Base-by-base conservation (phyloP, 1,284 basidiomycete species). In the Rhodotorula sp. region DNA sequence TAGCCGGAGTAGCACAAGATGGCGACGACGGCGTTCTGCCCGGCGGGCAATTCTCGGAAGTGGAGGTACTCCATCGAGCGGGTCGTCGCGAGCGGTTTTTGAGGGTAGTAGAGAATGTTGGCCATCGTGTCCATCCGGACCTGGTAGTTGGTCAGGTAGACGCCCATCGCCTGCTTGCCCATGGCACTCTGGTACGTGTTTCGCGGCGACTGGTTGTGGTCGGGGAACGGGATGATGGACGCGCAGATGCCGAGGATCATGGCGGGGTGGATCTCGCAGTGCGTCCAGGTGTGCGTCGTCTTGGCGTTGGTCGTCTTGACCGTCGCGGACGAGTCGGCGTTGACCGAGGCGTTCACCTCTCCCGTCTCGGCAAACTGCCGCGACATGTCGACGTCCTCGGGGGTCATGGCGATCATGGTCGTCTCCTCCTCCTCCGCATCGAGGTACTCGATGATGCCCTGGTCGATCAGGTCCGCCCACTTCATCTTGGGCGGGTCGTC, bases 91-190 rank as follows among this genome's bases (percentile, higher is more conserved):
- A 99, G 89, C 45, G 95, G 97, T 80, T 98, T 98, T 84, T 99
- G 97, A 23, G 97, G 97, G 80, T 99, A 99, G 82, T 95, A 97
- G 71, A 95, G 85, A 74, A 97, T 95, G 80, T 97, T 97, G 76
- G 93, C 92, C 93, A 97, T 95, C n/a, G 94, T 93, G 83, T 97
- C 93, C 93, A 98, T 81, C 62, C 97, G 91, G 76, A 95, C 90
- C 78, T 95, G 87, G 85, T 95, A 97, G 83, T 99, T 99, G 49
- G 95, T 98, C 60, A 98, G 86, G 83, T 92, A 97, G 74, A 98
- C 93, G 65, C 95, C 95, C 94, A 98, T 98, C 7, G 95, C 95
- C 87, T 99, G 95, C 84, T 99, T 99, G 80, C 95, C 95, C 95
- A 99, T 99, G 67, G 95, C 97, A 61, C 93, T 95, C 83, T 97